Evolutionary conservation across 2,329 filamentous ascomycete species (phyloP).

Genomic region (Elsinoe necatrix): DNA sequence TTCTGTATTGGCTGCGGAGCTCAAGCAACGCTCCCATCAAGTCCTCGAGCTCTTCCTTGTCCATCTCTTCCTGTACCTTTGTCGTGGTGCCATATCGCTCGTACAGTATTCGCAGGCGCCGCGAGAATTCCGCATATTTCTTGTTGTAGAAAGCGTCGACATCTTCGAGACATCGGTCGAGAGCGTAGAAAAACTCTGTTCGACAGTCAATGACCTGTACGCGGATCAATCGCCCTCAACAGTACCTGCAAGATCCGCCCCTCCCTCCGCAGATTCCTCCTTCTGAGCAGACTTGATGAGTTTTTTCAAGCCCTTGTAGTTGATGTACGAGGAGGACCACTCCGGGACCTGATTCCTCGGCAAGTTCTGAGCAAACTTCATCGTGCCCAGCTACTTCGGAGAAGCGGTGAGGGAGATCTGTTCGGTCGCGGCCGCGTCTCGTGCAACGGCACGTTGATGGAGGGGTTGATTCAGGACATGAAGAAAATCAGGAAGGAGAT

Average conservation of each 20-base stretch:
- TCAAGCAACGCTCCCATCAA: conserved; percentile 84
- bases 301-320: conserved; percentile 91
- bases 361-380: conserved; percentile 50
- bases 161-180: conserved; percentile 95
- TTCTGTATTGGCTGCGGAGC: conserved; percentile 75
- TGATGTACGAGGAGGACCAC: conserved; percentile 76
- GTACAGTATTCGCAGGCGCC: conserved; percentile 76
- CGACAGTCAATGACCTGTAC: conserved; percentile 21
- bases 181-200: conserved; percentile 88
- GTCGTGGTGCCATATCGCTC: conserved; percentile 73
- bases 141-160: conserved; percentile 97
- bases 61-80: conserved; percentile 62
- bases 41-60: conserved; percentile 84
- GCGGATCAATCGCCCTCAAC: not conserved
- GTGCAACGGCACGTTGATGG: not conserved
- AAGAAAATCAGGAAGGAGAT: not conserved
- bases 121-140: conserved; percentile 76
- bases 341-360: conserved; percentile 78
- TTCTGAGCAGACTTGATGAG: conserved; percentile 70
- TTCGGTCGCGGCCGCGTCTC: not conserved
- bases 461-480: not conserved
- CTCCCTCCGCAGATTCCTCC: conserved; percentile 57
- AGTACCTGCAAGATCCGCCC: conserved; percentile 82
- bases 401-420: not conserved
- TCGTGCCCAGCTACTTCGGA: conserved; percentile 18